Base-by-base conservation (phyloP, 352 stramenopile species). In the Globisporangium splendens region DNA sequence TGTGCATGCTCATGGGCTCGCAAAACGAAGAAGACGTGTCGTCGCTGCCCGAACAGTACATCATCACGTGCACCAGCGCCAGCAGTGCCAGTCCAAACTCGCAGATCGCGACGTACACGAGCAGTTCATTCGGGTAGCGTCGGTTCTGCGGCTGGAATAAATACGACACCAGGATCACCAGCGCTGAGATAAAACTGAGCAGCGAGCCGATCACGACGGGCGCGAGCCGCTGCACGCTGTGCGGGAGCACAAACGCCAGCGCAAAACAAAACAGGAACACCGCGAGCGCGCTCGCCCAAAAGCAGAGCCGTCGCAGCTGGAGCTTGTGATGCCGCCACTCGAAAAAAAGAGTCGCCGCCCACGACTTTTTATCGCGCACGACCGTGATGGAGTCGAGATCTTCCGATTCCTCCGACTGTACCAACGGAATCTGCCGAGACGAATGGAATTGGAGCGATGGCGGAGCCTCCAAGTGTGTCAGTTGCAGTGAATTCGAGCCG, bases 51-150 rank as follows among this genome's bases (percentile, higher is more conserved):
- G 50, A 56, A 48, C 81, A 89, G 55, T 75, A 75, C 4, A 66
- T 61, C 33, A 84, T 38, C 0, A 86, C 65, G 24, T 85, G 75
- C 8, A 70, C 35, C 11, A 91, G 44, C 35, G 75, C 73, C 0
- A 86, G 41, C 11, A 80, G 1, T 1, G 76, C 78, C 7, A 89
- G 60, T 8, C 70, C 75, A 50, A 85, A 77, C 56, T 89, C 81
- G 38, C 78, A 87, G 11, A 80, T 28, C 11, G 78, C 79, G 10
- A 89, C 78, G 66, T 77, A 85, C 20, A 84, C 77, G 24, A 91
- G 62, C 20, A 89, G 65, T 18, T 89, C 77, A 55, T 91, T 91
- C 13, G 81, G 81, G 60, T 75, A 67, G 50, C 77, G 65, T 50
- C 68, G 63, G 22, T 69, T 62, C 20, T 63, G 57, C 12, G 66